These are phyloP conservation scores for Periconia sp. DNA, from an alignment of 2,329 filamentous ascomycete genomes.

Conservation along the genomic window DNA sequence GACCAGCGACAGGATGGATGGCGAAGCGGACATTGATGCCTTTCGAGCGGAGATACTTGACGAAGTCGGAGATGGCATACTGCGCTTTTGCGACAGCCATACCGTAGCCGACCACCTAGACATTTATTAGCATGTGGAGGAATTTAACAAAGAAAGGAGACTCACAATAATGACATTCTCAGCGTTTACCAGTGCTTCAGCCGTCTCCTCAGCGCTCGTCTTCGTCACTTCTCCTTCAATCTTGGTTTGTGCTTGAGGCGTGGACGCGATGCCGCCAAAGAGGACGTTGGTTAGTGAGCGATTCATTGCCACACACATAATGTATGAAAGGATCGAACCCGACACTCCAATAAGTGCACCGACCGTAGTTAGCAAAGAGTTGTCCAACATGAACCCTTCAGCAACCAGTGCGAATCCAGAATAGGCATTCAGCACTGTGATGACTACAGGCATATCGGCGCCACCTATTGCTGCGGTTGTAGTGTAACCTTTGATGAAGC, in stretches of 20 bases:
- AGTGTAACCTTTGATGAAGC: constrained; percentile 85
- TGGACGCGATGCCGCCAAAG: constrained; percentile 78
- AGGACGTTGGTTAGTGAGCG: constrained; percentile 86
- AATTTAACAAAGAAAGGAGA: background rate
- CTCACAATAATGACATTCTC: constrained; percentile 81
- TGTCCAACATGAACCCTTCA: constrained; percentile 91
- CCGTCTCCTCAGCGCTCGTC: constrained; percentile 80
- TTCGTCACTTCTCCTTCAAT: constrained; percentile 81
- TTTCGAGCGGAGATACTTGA: constrained; percentile 72
- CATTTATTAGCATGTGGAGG: constrained; percentile 7
- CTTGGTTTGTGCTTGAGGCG: constrained; percentile 69
- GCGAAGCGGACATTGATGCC: constrained; percentile 85
- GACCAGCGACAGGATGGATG: constrained; percentile 86
- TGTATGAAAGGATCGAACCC: constrained; percentile 78
- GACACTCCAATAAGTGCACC: constrained; percentile 88
- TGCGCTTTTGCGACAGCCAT: constrained; percentile 96
- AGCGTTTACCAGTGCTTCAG: constrained; percentile 74
- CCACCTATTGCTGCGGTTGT: constrained; percentile 88
- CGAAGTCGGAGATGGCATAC: constrained; percentile 87
- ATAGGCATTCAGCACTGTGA: constrained; percentile 89
- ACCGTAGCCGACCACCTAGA: constrained; percentile 77
- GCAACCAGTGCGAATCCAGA: constrained; percentile 89
- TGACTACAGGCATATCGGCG: constrained; percentile 93
- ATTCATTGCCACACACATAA: constrained; percentile 85
- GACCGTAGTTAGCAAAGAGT: constrained; percentile 81